Base-by-base conservation (phyloP, 768 basidiomycete genomes). In the Botryobasidium botryosum region DNA sequence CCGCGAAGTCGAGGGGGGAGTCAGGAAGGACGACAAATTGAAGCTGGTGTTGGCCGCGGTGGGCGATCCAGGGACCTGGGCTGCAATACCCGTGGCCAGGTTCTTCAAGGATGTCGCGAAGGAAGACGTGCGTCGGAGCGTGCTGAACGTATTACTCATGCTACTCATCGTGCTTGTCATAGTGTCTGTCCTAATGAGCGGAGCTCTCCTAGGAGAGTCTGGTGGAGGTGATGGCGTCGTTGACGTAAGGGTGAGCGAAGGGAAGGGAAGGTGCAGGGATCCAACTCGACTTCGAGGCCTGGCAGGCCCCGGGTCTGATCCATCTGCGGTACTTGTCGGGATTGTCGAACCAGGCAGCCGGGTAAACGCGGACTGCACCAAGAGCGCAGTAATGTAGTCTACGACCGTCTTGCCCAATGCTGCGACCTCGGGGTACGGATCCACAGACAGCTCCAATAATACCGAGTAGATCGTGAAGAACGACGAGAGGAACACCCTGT, bases 391-490 rank as follows among this genome's bases (percentile, higher is more conserved):
- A 53, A 94, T 72, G 57, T 92, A 94, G 61, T 99, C 94, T 25
- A 87, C 71, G 23, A 92, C 76, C 0, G 85, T 90, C 55, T 83
- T 82, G 1, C 91, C 91, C 55, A 85, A 75, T 6, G 82, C 76
- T 0, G 88, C 82, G 12, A 97, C 90, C 58, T 96, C 90, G 38
- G 79, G 75, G 55, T 92, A 87, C 0, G 92, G 84, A 55, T 97
- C 94, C 7, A 80, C 79, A 0, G 90, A 86, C 7, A 97, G 70
- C 58, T 96, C 91, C 48, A 94, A 65, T 13, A 99, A 69, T 4
- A 79, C 72, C 13, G 79, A 78, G 54, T 85, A 90, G 51, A 97
- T 84, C 20, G 88, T 87, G 68, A 86, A 88, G 67, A 92, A 88
- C 2, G 82, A 85, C n/a, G 85, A 84, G 24, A 96, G 66, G 2